Evolutionary conservation across 805 yeast species (phyloP).

Genomic region (Torulaspora gathmanii): DNA sequence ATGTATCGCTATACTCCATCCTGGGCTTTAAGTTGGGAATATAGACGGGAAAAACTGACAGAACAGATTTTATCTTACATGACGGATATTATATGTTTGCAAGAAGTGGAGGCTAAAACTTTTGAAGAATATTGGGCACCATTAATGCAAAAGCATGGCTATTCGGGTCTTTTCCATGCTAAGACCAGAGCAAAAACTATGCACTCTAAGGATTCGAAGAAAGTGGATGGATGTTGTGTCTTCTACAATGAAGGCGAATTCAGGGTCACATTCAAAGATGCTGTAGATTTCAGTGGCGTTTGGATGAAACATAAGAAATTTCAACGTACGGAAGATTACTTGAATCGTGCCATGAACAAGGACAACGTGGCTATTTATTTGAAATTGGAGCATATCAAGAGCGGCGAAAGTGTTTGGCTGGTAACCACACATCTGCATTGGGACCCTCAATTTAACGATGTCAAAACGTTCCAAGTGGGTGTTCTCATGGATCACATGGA

Average conservation of each 20-base stretch:
- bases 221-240: slow-evolving; percentile 98
- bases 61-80: slow-evolving; percentile 62
- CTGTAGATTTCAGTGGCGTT: slow-evolving; percentile 76
- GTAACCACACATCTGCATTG: slow-evolving; percentile 95
- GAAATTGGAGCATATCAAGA: slow-evolving; percentile 63
- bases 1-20: slow-evolving; percentile 93
- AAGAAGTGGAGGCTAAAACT: slow-evolving; percentile 88
- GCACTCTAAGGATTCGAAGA: slow-evolving; percentile 72
- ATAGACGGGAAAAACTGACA: slow-evolving; percentile 70
- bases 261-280: slow-evolving; percentile 61
- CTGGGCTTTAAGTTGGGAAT: slow-evolving; percentile 95
- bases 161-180: slow-evolving; percentile 74
- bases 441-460: slow-evolving; percentile 97
- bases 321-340: slow-evolving; percentile 88
- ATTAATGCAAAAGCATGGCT: slow-evolving; percentile 64
- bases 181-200: slow-evolving; percentile 92
- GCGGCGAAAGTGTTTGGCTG: slow-evolving; percentile 67
- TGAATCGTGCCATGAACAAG: slow-evolving; percentile 92
- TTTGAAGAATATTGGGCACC: slow-evolving; percentile 86
- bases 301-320: slow-evolving; percentile 80
- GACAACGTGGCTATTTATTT: slow-evolving; percentile 85
- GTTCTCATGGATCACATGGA: slow-evolving; percentile 85
- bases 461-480: slow-evolving; percentile 92
- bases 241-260: slow-evolving; percentile 71
- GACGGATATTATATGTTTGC: slow-evolving; percentile 83